Evolutionary conservation across 495 filamentous ascomycete genomes (phyloP), one percentile per base, ranked within the genome.

Genomic region (Podospora didyma): DNA sequence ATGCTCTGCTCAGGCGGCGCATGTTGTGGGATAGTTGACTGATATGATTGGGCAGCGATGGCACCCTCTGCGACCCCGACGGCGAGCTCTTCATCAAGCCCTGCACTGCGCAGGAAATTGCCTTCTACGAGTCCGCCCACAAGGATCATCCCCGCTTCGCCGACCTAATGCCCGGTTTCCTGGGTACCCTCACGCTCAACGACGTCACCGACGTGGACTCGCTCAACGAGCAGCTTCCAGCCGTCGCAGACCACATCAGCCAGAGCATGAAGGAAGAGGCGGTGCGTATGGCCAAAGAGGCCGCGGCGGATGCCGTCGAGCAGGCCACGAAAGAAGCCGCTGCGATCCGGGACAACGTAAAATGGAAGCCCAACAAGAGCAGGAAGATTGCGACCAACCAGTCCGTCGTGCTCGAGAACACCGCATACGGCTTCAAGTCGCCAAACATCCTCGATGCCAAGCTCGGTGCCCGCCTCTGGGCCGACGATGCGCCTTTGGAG

Each of bases 381-480:
- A 72, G 78, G 39, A 84, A 85, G 65, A 83, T 89, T 46, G 74
- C 81, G 23, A 96, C 91, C 0, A 85, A 88, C 24, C 70, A 82
- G 39, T 90, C 89, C 4, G 88, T 98, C 39, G 90, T 96, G 31
- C 76, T 98, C 42, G 87, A 94, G 63, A 97, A 96, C 68, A 79
- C 92, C 1, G 86, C 92, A 10, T 78, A 83, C 50, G 89, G 89
- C 20, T 97, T 90, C 76, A 82, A 79, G 51, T 82, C 85, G 56
- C 89, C 95, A 14, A 97, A 97, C 64, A 90, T 97, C n/a, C 73
- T 98, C 55, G 94, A 98, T 64, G 81, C 96, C 58, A 98, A 98
- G 69, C 83, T 98, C 34, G 94, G 94, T 22, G 81, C 84, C 24
- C 82, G 87, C 50, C 73, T 98, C 20, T 97, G 91, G 89, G 92